phyloP scores from a whole-genome alignment of 176 grass and related monocot species.

The Oryza officinalis region DNA sequence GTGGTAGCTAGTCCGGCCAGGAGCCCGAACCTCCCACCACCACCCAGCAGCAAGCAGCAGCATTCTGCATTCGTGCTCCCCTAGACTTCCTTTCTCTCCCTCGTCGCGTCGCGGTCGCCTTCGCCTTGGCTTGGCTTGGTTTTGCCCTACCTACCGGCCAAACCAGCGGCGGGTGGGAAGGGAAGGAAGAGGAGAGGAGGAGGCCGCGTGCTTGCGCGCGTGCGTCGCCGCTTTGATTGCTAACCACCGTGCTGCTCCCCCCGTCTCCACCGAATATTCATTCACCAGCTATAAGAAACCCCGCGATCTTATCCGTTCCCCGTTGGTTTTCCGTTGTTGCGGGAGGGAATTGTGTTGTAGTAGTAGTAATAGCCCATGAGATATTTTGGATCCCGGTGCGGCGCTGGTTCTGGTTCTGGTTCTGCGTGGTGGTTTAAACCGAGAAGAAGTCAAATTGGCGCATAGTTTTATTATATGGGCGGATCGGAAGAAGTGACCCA shows the following conservation, averaged over 20 bases:
- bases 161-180: not conserved
- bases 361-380: constrained; percentile 4
- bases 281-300: constrained; percentile 9
- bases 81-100: not conserved
- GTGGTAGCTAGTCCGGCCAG: constrained; percentile 6
- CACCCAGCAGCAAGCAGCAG: constrained; percentile 25
- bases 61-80: constrained; percentile 24
- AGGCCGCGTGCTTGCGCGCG: not conserved
- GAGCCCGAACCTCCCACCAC: constrained; percentile 35
- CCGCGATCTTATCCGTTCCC: constrained; percentile 25
- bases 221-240: constrained; percentile 10
- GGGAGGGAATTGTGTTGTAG: not conserved
- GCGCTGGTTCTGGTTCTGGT: not conserved
- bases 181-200: too few species aligned
- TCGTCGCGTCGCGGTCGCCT: not conserved
- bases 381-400: constrained; percentile 30
- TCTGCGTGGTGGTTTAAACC: not conserved
- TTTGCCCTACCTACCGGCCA: not conserved
- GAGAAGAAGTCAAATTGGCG: constrained; percentile 30
- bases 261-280: constrained; percentile 48
- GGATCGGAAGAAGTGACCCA: constrained; percentile 44
- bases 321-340: not conserved
- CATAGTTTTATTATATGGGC: constrained; percentile 50
- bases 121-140: not conserved
- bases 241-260: not conserved